These are phyloP conservation scores for Leccinum broughii DNA, from an alignment of 768 basidiomycete species.

Conservation along the genomic window DNA sequence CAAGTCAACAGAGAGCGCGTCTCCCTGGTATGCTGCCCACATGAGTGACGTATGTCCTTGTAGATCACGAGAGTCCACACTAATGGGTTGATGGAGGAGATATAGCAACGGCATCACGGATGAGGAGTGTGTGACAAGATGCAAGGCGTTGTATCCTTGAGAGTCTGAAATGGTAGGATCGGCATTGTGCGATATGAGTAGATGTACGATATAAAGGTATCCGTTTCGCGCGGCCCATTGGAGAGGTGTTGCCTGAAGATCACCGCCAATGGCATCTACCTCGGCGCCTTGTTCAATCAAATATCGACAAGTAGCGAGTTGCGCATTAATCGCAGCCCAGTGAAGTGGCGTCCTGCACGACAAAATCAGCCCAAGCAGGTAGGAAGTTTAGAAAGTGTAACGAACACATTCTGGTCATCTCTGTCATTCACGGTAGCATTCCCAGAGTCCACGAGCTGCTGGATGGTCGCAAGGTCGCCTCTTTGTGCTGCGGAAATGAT, in stretches of 20 bases:
- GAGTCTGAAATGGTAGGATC: slow-evolving; percentile 91
- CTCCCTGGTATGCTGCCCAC: slow-evolving; percentile 99
- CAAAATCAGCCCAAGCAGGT: slow-evolving; percentile 9
- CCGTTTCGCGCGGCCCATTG: slow-evolving; percentile 99
- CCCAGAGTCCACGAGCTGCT: slow-evolving; percentile 68
- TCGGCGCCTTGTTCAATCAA: slow-evolving; percentile 92
- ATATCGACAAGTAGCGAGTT: slow-evolving; percentile 83
- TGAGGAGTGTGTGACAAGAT: slow-evolving; percentile 93
- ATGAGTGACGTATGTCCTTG: slow-evolving; percentile 94
- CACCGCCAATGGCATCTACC: slow-evolving; percentile 92
- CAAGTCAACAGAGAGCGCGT: slow-evolving; percentile 91
- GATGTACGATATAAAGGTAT: slow-evolving; percentile 92
- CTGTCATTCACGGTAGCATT: slow-evolving; percentile 71
- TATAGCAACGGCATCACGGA: slow-evolving; percentile 94
- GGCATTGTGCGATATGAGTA: slow-evolving; percentile 85
- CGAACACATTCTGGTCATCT: slow-evolving; percentile 81
- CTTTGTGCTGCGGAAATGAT: slow-evolving; percentile 88
- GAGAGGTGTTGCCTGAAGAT: slow-evolving; percentile 90
- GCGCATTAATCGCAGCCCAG: slow-evolving; percentile 98
- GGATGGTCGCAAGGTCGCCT: slow-evolving; percentile 71
- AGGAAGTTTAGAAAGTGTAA: neutral
- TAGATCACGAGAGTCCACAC: slow-evolving; percentile 85
- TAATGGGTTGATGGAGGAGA: slow-evolving; percentile 89
- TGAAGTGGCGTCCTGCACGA: slow-evolving; percentile 73
- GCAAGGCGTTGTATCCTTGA: slow-evolving; percentile 95